Conservation (phyloP, 2,329 filamentous ascomycete genomes). For the Neofusicoccum parvum region DNA sequence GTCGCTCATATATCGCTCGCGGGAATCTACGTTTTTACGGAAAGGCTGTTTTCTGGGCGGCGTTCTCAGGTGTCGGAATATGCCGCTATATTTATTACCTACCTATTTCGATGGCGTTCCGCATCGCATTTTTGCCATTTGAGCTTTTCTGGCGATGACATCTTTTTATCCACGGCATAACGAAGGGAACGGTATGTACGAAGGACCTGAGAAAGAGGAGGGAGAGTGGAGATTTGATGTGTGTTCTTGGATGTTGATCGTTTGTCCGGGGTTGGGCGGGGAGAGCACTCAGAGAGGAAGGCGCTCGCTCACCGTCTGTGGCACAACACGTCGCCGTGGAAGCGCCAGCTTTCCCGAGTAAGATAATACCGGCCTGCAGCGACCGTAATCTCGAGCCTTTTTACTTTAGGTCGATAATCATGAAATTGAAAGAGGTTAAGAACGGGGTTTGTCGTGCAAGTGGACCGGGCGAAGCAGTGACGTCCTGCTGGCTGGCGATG, state of each 20-base stretch:
- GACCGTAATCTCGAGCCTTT: slow-evolving; percentile 13
- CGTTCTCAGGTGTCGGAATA: slow-evolving; percentile 16
- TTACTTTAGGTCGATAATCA: slow-evolving; percentile 17
- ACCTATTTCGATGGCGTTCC: slow-evolving; percentile 16
- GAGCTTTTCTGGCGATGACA: slow-evolving; percentile 11
- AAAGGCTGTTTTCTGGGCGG: slow-evolving; percentile 16
- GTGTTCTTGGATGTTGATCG: neutral
- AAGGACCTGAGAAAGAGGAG: slow-evolving; percentile 3
- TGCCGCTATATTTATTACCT: slow-evolving; percentile 10
- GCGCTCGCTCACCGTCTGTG: neutral
- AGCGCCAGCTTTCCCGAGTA: slow-evolving; percentile 13
- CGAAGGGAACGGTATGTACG: slow-evolving; percentile 16
- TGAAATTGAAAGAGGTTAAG: slow-evolving; percentile 17
- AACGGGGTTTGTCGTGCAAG: neutral
- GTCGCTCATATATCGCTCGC: slow-evolving; percentile 13
- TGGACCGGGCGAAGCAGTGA: too few species aligned
- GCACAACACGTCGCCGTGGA: neutral
- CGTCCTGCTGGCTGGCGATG: too few species aligned
- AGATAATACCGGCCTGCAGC: slow-evolving; percentile 5
- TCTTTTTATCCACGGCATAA: slow-evolving; percentile 18
- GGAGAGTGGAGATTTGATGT: neutral
- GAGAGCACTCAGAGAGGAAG: neutral
- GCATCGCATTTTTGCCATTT: slow-evolving; percentile 14
- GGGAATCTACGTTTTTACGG: slow-evolving; percentile 18
- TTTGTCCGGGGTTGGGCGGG: neutral